phyloP scores from a whole-genome alignment of 2,329 filamentous ascomycete genomes.

The Colletotrichum costaricense region DNA sequence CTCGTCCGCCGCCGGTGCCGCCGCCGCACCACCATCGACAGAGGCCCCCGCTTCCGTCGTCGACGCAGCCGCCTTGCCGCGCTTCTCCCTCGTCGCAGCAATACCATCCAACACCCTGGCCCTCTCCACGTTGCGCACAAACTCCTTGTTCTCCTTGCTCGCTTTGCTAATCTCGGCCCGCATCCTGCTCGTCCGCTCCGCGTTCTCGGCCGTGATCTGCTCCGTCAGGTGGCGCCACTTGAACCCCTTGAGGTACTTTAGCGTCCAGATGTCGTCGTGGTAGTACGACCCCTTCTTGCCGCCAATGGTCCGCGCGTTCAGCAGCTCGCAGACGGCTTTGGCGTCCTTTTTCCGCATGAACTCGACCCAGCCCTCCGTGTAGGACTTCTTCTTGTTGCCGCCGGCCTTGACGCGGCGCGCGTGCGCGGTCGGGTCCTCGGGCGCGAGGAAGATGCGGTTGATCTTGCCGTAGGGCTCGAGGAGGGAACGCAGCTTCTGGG shows the following conservation, averaged over 20 bases:
- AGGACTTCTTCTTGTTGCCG: conserved; percentile 86
- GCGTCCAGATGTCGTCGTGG: conserved; percentile 87
- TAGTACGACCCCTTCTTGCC: conserved; percentile 88
- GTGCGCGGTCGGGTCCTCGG: conserved; percentile 77
- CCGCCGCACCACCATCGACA: conserved; percentile 24
- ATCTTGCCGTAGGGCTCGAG: conserved; percentile 80
- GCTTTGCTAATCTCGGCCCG: conserved; percentile 81
- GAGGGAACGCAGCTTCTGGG: conserved; percentile 78
- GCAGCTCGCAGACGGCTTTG: conserved; percentile 78
- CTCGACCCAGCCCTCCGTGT: conserved; percentile 88
- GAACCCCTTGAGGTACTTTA: conserved; percentile 84
- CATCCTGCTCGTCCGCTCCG: conserved; percentile 80
- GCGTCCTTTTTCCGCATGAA: conserved; percentile 82
- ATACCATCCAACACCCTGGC: conserved; percentile 84
- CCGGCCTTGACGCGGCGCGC: conserved; percentile 75
- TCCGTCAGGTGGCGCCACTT: conserved; percentile 83
- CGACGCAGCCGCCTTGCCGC: conserved; percentile 47
- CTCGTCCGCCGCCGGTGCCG: conserved; percentile 20
- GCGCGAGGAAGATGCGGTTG: conserved; percentile 82
- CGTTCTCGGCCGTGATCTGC: conserved; percentile 85
- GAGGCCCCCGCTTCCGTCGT: conserved; percentile 38
- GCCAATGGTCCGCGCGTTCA: conserved; percentile 83
- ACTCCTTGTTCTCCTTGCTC: conserved; percentile 83
- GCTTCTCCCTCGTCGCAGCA: conserved; percentile 67
- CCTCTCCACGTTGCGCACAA: conserved; percentile 81